Evolutionary conservation across 1,284 basidiomycete genomes (phyloP).

Genomic region (Cutaneotrichosporon spelunceum): DNA sequence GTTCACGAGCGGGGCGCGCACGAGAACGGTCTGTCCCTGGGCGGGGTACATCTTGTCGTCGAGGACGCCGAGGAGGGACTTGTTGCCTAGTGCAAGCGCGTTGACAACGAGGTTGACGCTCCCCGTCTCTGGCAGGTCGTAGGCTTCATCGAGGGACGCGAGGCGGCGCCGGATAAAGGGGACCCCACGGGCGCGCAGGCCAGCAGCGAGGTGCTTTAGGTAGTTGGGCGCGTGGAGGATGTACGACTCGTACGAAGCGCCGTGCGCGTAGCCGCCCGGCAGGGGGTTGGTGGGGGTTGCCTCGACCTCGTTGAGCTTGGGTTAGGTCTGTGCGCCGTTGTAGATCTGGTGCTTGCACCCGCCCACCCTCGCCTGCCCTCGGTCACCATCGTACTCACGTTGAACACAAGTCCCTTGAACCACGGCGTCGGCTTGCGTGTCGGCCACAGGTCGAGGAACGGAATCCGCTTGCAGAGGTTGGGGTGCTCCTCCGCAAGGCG

Average conservation of each 20-base stretch:
- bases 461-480: slow-evolving; percentile 52
- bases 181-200: slow-evolving; percentile 38
- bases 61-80: slow-evolving; percentile 44
- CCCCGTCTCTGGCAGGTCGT: slow-evolving; percentile 34
- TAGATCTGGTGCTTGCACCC: neutral
- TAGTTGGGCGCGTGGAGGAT: slow-evolving; percentile 50
- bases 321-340: neutral
- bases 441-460: slow-evolving; percentile 53
- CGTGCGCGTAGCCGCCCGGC: slow-evolving; percentile 28
- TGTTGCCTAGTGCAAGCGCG: slow-evolving; percentile 51
- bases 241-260: slow-evolving; percentile 43
- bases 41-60: slow-evolving; percentile 47
- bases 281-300: slow-evolving; percentile 18
- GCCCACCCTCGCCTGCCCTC: neutral
- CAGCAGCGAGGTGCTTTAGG: slow-evolving; percentile 39
- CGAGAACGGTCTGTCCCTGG: slow-evolving; percentile 49
- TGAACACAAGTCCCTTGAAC: slow-evolving; percentile 58
- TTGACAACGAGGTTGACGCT: slow-evolving; percentile 52
- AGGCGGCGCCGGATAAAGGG: slow-evolving; percentile 44
- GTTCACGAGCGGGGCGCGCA: slow-evolving; percentile 37
- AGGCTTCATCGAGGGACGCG: slow-evolving; percentile 48
- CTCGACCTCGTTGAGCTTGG: slow-evolving; percentile 10
- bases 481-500: slow-evolving; percentile 56
- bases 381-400: slow-evolving; percentile 49
- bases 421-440: slow-evolving; percentile 51